Evolutionary conservation across 768 basidiomycete species (phyloP).

Genomic region (Termitomyces sp.): DNA sequence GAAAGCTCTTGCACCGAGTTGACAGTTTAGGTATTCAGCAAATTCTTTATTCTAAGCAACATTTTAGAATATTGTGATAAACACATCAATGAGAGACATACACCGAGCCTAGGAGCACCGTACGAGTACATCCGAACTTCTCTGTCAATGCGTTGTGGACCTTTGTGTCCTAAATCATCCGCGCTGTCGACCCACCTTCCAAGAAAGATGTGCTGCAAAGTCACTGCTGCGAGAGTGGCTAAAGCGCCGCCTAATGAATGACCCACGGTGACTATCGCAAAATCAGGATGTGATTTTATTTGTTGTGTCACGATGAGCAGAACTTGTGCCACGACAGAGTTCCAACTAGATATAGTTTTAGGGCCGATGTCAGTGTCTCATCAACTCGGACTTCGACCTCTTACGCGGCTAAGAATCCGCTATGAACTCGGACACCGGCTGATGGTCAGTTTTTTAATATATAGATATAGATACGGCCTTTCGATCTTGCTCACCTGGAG

Average conservation of each 20-base stretch:
- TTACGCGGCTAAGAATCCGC: conserved; percentile 46
- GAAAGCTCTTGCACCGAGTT: conserved; percentile 33
- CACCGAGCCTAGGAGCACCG: conserved; percentile 44
- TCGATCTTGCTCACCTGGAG: conserved; percentile 25
- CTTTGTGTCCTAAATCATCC: neutral
- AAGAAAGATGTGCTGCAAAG: conserved; percentile 36
- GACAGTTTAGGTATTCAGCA: conserved; percentile 36
- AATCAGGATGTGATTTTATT: neutral
- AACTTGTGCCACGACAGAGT: conserved; percentile 23
- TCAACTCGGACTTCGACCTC: conserved; percentile 3
- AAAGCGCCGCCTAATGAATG: conserved; percentile 54
- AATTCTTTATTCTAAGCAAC: conserved; percentile 35
- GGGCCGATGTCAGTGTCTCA: neutral
- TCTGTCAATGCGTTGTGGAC: conserved; percentile 13
- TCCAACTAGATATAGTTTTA: conserved; percentile 37
- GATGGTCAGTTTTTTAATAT: neutral
- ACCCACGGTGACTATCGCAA: conserved; percentile 37
- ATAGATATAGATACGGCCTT: neutral
- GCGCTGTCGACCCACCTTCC: conserved; percentile 19
- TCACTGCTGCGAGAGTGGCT: conserved; percentile 41
- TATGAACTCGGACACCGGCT: conserved; percentile 40
- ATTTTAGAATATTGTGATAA: neutral
- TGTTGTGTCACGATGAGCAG: conserved; percentile 3
- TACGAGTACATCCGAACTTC: conserved; percentile 41
- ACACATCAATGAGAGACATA: conserved; percentile 17